These are phyloP conservation scores for Aspergillus ustus DNA, from an alignment of 2,329 filamentous ascomycete species.

Conservation along the genomic window DNA sequence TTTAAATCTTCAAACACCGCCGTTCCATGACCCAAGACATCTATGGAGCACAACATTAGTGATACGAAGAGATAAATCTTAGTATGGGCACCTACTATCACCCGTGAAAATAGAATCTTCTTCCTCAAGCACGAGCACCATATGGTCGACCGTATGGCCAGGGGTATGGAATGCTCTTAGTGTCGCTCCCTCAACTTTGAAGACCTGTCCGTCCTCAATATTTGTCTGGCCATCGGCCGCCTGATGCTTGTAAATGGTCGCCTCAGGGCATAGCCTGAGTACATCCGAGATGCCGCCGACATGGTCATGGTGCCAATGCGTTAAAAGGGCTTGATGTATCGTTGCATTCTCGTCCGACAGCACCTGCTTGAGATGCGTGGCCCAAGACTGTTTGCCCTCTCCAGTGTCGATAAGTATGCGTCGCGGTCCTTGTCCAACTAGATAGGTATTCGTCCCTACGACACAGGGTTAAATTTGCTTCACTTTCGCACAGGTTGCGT, in stretches of 20 bases:
- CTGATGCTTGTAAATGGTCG: constrained; percentile 68
- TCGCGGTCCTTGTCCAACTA: constrained; percentile 74
- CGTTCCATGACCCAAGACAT: constrained; percentile 84
- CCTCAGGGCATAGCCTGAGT: constrained; percentile 64
- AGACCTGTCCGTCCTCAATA: constrained; percentile 61
- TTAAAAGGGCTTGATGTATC: constrained; percentile 74
- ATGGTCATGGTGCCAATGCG: constrained; percentile 94
- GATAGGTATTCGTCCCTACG: constrained; percentile 87
- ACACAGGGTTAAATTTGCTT: background rate
- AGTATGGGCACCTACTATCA: constrained; percentile 59
- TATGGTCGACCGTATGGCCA: constrained; percentile 82
- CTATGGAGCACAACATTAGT: constrained; percentile 27
- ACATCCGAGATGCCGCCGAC: constrained; percentile 75
- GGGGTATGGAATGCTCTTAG: constrained; percentile 70
- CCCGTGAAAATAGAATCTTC: constrained; percentile 85
- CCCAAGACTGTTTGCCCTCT: constrained; percentile 78
- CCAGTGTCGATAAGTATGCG: constrained; percentile 90
- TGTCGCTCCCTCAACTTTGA: constrained; percentile 60
- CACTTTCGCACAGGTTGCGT: background rate
- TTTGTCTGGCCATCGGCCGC: constrained; percentile 56
- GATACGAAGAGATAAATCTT: constrained; percentile 2
- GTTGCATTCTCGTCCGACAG: constrained; percentile 70
- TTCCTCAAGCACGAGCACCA: constrained; percentile 75
- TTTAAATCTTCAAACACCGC: constrained; percentile 80
- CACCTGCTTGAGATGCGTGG: constrained; percentile 64